Evolutionary conservation across 2,329 filamentous ascomycete genomes (phyloP), one percentile per base, ranked within the genome.

Genomic region (Seiridium cupressi): DNA sequence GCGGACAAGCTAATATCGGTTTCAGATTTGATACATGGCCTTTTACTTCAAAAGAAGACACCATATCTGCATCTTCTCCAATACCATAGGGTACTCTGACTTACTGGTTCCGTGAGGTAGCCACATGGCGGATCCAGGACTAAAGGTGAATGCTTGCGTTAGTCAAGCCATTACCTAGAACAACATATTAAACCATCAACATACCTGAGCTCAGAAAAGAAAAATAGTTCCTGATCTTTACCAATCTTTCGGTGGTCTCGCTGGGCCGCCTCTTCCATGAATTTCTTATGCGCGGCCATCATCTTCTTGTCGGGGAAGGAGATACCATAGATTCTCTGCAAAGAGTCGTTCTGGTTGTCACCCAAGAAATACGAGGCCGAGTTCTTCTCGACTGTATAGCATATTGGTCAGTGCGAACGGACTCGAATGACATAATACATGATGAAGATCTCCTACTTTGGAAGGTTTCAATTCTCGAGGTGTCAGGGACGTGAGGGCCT

Each of bases 231-330:
- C 76, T 99, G 95, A 64, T 98, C 93, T 72, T 89, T 91, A 65
- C 93, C 95, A 66, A 99, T 93, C 78, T 91, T 92, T 66, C 94
- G 85, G 74, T 99, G 95, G 72, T 98, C 95, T 64, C 95, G 89
- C 83, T 97, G 97, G 63, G 95, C 94, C n/a, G 95, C 95, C 78
- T 99, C 95, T 70, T 97, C 94, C 36, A 99, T 84, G 78, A 96
- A 96, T 72, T 94, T 93, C 79, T 96, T 89, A 80, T 98, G 93
- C 70, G 96, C 93, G 51, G 91, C 88, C 79, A 99, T 91, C 70
- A 88, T 85, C 79, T 97, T 96, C 85, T 99, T 98, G 77, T 97
- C 93, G 3, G 94, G 94, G 76, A 87, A 99, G 5, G 93, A 96
- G 60, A 99, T 90, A 76, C 95, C 95, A 70, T 97, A 96, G 69